Conservation (phyloP, 1,284 basidiomycete genomes). For the Cutaneotrichosporon mucoides region DNA sequence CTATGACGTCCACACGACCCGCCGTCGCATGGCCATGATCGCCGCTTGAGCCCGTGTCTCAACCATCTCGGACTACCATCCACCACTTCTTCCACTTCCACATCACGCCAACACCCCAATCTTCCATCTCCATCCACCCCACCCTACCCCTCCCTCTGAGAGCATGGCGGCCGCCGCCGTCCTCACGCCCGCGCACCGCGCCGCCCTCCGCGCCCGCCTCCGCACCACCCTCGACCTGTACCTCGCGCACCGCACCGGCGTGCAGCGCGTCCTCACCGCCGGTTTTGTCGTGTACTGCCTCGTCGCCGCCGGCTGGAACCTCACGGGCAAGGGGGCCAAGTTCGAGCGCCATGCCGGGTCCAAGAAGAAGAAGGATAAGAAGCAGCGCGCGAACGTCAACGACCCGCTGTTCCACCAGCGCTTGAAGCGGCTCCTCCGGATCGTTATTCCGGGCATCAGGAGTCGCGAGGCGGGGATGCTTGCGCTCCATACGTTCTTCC, state of each 20-base stretch:
- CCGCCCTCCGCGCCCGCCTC: slow-evolving; percentile 7
- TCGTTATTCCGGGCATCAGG: slow-evolving; percentile 80
- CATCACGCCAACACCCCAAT: not conserved
- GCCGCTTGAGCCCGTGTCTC: no score
- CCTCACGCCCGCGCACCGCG: not conserved
- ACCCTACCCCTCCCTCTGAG: not conserved
- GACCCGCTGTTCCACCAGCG: slow-evolving; percentile 86
- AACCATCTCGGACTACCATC: no score
- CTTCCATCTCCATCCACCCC: not conserved
- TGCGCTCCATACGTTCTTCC: slow-evolving; percentile 77
- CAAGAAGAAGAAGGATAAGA: slow-evolving; percentile 10
- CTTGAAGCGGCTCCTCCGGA: slow-evolving; percentile 70
- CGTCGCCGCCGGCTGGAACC: slow-evolving; percentile 28
- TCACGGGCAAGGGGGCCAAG: slow-evolving; percentile 27
- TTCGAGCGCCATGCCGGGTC: slow-evolving; percentile 13
- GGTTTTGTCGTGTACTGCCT: slow-evolving; percentile 45
- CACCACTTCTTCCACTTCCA: not conserved
- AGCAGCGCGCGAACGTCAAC: slow-evolving; percentile 51
- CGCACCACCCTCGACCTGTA: slow-evolving; percentile 50
- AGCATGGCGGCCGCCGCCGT: not conserved
- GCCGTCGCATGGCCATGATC: no score
- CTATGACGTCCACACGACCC: no score
- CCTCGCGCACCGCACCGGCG: slow-evolving; percentile 59
- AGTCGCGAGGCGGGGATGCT: slow-evolving; percentile 85
- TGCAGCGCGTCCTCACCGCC: slow-evolving; percentile 63